Evolutionary conservation across 805 yeast species (phyloP).

Genomic region (Wickerhamiella spandovensis): DNA sequence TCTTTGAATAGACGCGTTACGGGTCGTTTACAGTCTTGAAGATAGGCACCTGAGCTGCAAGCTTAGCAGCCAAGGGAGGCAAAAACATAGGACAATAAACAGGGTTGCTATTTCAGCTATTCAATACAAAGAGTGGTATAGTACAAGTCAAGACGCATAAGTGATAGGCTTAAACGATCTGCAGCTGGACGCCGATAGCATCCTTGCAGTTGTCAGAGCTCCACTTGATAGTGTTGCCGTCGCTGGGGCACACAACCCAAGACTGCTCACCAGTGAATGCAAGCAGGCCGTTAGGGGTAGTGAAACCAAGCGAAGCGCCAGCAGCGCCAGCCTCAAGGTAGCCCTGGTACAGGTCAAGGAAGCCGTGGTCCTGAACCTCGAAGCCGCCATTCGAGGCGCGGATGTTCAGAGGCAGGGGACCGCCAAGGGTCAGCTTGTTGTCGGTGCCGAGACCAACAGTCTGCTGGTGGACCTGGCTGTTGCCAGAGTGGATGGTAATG

Average conservation of each 20-base stretch:
- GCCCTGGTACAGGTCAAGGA: slow-evolving; percentile 8
- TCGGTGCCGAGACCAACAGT: slow-evolving; percentile 1
- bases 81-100: too few relatives aligned
- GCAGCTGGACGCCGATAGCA: not conserved
- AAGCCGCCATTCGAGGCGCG: not conserved
- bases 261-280: slow-evolving; percentile 8
- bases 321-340: slow-evolving; percentile 11
- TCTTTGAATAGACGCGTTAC: too few relatives aligned
- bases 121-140: not conserved
- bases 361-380: slow-evolving; percentile 11
- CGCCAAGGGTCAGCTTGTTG: not conserved
- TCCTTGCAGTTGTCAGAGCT: not conserved
- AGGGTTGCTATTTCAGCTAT: not conserved
- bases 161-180: not conserved
- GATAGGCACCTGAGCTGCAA: too few relatives aligned
- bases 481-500: slow-evolving; percentile 1
- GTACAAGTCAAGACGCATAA: not conserved
- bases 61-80: too few relatives aligned
- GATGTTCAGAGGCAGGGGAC: not conserved
- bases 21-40: too few relatives aligned
- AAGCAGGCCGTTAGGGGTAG: slow-evolving; percentile 12
- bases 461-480: not conserved
- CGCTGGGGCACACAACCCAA: slow-evolving; percentile 3
- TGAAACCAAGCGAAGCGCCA: slow-evolving; percentile 12
- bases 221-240: slow-evolving; percentile 5